These are phyloP conservation scores for Effrenium voratum DNA, from an alignment of 73 alveolate species.

Conservation along the genomic window DNA sequence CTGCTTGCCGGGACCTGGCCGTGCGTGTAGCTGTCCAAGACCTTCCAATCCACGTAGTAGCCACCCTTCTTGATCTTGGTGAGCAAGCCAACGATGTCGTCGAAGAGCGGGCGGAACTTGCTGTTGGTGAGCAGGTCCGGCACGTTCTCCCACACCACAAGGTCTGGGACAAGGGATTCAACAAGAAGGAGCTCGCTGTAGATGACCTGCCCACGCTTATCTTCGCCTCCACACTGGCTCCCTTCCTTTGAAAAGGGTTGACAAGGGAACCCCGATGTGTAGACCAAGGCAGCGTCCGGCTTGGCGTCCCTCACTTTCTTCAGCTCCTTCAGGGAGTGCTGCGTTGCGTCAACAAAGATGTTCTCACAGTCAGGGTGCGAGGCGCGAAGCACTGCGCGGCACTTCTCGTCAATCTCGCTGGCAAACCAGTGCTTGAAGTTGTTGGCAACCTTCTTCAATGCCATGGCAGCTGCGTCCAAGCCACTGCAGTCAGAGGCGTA, in stretches of 20 bases:
- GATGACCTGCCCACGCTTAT: background rate
- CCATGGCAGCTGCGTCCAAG: slow-evolving; percentile 18
- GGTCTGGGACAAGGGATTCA: background rate
- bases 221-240: background rate
- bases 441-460: background rate
- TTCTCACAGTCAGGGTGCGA: background rate
- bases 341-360: background rate
- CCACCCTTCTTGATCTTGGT: background rate
- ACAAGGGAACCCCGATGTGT: slow-evolving; percentile 58
- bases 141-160: slow-evolving; percentile 7
- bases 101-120: background rate
- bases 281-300: background rate
- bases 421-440: background rate
- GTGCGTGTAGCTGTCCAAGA: background rate
- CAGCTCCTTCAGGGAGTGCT: background rate
- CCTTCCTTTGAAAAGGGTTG: background rate
- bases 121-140: background rate
- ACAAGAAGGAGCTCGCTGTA: background rate
- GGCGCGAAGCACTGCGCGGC: background rate
- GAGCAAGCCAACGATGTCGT: background rate
- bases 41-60: background rate
- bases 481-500: slow-evolving; percentile 39
- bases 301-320: background rate
- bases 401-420: background rate
- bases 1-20: slow-evolving; percentile 18